Evolutionary conservation across 148 eudicot genomes (phyloP).

Genomic region (Cornus florida): DNA sequence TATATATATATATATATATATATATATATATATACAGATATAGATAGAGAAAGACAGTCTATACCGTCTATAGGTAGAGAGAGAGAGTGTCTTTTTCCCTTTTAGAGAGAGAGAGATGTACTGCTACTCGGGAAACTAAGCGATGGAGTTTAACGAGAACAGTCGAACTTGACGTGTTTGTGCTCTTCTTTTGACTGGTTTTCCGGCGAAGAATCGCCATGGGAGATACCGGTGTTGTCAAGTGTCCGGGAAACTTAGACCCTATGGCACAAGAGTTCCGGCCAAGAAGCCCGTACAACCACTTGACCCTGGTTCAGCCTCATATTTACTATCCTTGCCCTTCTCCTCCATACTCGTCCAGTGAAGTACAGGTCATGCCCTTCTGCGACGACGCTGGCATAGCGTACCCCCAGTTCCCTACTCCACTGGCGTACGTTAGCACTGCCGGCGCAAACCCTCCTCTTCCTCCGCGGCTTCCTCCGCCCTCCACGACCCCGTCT

Average conservation of each 20-base stretch:
- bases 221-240: constrained; percentile 31
- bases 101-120: background rate
- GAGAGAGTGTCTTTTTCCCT: too few relatives aligned
- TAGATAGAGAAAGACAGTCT: too few relatives aligned
- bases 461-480: constrained; percentile 19
- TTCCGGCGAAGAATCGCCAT: constrained; percentile 11
- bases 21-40: too few relatives aligned
- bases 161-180: too few relatives aligned
- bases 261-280: constrained; percentile 59
- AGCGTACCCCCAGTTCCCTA: background rate
- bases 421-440: constrained; percentile 11
- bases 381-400: background rate
- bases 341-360: constrained; percentile 1
- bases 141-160: background rate
- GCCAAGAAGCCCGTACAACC: constrained; percentile 28
- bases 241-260: constrained; percentile 36
- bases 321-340: constrained; percentile 13
- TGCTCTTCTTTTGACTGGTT: background rate
- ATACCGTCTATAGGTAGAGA: too few relatives aligned
- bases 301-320: background rate
- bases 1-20: too few relatives aligned
- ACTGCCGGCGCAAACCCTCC: background rate
- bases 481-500: constrained; percentile 44
- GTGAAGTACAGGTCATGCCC: background rate
- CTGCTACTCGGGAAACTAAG: background rate